These are phyloP conservation scores for Dipteronia sinensis DNA, from an alignment of 345 rosid genomes.

Conservation along the genomic window DNA sequence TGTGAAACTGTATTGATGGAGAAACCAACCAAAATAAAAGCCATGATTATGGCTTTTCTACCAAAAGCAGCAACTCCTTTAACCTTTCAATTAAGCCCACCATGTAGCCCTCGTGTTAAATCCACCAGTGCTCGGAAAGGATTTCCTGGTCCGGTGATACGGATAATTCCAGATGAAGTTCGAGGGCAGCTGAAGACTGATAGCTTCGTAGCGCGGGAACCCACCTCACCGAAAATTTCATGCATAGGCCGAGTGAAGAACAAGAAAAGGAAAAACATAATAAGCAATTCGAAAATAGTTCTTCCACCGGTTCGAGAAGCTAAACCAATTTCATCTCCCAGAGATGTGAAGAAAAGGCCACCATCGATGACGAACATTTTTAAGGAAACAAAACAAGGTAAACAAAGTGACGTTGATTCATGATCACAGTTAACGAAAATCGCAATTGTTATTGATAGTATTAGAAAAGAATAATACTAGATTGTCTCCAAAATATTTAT, in stretches of 20 bases:
- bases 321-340: neutral
- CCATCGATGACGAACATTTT: neutral
- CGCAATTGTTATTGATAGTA: neutral
- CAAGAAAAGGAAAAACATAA: constrained; percentile 21
- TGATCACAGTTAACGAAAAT: no score
- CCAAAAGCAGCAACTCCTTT: constrained; percentile 29
- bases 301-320: constrained; percentile 2
- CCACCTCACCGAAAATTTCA: constrained; percentile 41
- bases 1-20: constrained; percentile 11
- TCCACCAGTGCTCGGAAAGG: constrained; percentile 8
- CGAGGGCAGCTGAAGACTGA: constrained; percentile 28
- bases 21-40: constrained; percentile 12
- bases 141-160: neutral
- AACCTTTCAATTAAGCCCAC: constrained; percentile 30
- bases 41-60: constrained; percentile 17
- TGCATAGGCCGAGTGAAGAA: constrained; percentile 45
- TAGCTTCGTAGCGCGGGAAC: constrained; percentile 45
- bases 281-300: constrained; percentile 1
- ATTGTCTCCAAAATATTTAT: no score
- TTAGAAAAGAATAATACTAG: no score
- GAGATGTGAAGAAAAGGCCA: constrained; percentile 15
- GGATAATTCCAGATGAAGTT: constrained; percentile 40
- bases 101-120: constrained; percentile 27
- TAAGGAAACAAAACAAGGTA: constrained; percentile 8
- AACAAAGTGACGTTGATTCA: neutral